Base-by-base conservation (phyloP, 805 yeast species). In the Monosporozyma aerobia region DNA sequence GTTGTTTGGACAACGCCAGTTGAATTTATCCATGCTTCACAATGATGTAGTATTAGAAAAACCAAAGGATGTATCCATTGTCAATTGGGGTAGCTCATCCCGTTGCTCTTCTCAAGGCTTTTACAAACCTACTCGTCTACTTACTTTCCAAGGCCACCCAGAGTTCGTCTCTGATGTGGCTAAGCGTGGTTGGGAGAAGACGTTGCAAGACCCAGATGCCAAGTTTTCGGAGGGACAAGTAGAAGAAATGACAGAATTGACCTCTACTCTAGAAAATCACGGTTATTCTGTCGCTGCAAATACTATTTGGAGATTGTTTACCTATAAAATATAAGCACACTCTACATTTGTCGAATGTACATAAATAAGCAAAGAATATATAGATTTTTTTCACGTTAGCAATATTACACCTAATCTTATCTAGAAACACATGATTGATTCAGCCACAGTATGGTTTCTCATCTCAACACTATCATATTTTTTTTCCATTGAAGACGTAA, bases 111-210 rank as follows among this genome's bases (percentile, higher is more conserved):
- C 78, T 37, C 97, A 90, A 68, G 95, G 95, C 0, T 69, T 87
- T 30, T 77, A 77, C 52, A 77, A 78, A 43, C 73, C 75, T 0
- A 63, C 73, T 23, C 73, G 75, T 45, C 51, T 85, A 7, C 67
- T 90, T 23, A 79, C 94, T 0, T 78, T 89, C 58, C 97, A 90
- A 67, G 96, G 96, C 0, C 97, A 90, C 62, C 97, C 97, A 0
- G 97, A 90, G 64, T 90, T 87, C 61, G 62, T 70, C 27, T 69
- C 71, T 0, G 73, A 67, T 3, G 63, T 63, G 22, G 63, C 67
- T 2, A 44, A 44, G 25, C 51, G 53, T 35, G 59, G 63, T 5
- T 44, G 39, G 39, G 47, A 50, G 27, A 29, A 37, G 46, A 41
- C 30, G 10, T 22, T 37, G n/a, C 11, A 10, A 8, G 16, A 47